These are phyloP conservation scores for Auriscalpium vulgare DNA, from an alignment of 768 basidiomycete genomes.

Conservation along the genomic window DNA sequence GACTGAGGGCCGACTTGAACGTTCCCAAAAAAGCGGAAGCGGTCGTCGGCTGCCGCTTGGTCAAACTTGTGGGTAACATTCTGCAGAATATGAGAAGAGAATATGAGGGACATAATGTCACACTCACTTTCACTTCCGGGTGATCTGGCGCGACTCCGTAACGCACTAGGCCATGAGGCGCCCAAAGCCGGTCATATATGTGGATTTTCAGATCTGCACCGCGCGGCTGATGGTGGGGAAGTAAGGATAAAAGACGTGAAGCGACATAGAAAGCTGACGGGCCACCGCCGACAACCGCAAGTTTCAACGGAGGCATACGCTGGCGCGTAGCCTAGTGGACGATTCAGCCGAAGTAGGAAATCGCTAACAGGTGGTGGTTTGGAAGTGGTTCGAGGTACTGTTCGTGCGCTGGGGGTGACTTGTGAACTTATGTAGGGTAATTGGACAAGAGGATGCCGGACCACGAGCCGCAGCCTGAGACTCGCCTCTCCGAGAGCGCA, in stretches of 20 bases:
- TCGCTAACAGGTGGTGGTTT: no score
- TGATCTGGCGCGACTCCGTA: slow-evolving; percentile 98
- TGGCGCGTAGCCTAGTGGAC: no score
- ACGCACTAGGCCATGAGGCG: slow-evolving; percentile 89
- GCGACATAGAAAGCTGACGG: slow-evolving; percentile 97
- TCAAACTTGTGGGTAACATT: slow-evolving; percentile 98
- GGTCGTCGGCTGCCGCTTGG: slow-evolving; percentile 62
- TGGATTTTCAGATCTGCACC: slow-evolving; percentile 52
- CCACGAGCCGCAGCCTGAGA: no score
- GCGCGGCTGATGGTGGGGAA: slow-evolving; percentile 33
- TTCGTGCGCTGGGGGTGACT: no score
- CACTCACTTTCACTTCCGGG: slow-evolving; percentile 87
- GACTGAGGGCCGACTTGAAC: slow-evolving; percentile 45
- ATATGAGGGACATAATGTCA: background rate
- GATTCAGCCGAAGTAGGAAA: no score
- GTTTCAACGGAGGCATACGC: slow-evolving; percentile 40
- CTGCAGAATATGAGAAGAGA: slow-evolving; percentile 30
- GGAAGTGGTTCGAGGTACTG: no score
- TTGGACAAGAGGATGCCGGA: no score
- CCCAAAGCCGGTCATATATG: slow-evolving; percentile 87
- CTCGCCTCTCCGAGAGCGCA: no score
- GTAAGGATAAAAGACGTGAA: slow-evolving; percentile 65
- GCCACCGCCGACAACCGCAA: slow-evolving; percentile 90
- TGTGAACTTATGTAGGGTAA: no score
- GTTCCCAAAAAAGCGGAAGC: slow-evolving; percentile 90